Conservation (phyloP, 225 moss, liverwort and hornwort species). For the Physcomitrellopsis africana region DNA sequence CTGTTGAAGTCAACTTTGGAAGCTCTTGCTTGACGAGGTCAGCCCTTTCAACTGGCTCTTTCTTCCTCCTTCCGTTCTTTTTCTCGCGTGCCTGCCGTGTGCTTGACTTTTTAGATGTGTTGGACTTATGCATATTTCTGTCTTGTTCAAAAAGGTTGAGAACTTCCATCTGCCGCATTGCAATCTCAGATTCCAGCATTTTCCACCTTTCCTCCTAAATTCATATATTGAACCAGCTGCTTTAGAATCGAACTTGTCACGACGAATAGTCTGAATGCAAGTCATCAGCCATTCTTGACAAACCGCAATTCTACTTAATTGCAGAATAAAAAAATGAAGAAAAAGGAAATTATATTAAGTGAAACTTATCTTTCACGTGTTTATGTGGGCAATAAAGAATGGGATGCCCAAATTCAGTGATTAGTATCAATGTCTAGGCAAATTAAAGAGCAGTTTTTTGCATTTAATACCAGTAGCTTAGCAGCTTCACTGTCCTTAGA, state of each 20-base stretch:
- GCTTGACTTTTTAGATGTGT: constrained; percentile 17
- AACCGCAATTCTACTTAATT: constrained; percentile 13
- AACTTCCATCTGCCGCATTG: constrained; percentile 34
- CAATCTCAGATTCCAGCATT: constrained; percentile 40
- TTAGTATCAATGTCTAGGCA: neutral
- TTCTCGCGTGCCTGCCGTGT: constrained; percentile 32
- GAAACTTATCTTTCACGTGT: neutral
- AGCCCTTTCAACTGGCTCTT: constrained; percentile 8
- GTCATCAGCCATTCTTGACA: neutral
- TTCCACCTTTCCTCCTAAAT: constrained; percentile 40
- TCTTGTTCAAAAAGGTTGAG: constrained; percentile 40
- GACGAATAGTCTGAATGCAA: neutral
- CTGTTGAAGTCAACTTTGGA: constrained; percentile 17
- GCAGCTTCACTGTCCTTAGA: constrained; percentile 39
- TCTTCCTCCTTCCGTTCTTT: constrained; percentile 41
- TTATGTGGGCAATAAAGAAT: constrained; percentile 4
- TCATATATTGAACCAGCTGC: constrained; percentile 14
- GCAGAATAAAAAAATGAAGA: neutral
- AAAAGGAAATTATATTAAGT: neutral
- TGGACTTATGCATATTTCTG: constrained; percentile 15
- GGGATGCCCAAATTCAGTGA: neutral
- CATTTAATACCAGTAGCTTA: constrained; percentile 33
- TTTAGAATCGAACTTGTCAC: constrained; percentile 13
- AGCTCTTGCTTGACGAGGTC: constrained; percentile 32
- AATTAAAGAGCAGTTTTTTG: constrained; percentile 6